phyloP scores from a whole-genome alignment of 768 basidiomycete species.

The Boletus subparvulus region DNA sequence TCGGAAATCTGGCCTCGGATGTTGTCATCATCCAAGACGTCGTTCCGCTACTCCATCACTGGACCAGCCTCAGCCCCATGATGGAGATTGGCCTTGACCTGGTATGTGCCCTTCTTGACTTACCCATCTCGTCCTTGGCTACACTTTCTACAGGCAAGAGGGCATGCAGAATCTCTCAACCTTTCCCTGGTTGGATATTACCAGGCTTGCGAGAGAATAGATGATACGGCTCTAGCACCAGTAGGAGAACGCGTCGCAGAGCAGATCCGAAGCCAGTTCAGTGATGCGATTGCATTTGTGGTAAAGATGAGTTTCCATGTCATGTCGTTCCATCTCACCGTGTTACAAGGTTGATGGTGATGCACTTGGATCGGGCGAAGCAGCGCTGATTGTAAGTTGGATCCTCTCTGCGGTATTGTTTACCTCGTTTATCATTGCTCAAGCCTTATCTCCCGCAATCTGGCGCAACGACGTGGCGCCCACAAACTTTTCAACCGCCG shows the following conservation, averaged over 20 bases:
- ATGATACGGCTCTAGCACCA: slow-evolving; percentile 59
- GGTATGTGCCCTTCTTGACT: slow-evolving; percentile 40
- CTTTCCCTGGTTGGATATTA: slow-evolving; percentile 70
- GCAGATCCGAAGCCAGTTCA: slow-evolving; percentile 53
- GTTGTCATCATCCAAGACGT: slow-evolving; percentile 58
- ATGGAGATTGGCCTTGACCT: slow-evolving; percentile 84
- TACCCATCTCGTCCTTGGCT: background rate
- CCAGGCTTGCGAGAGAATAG: slow-evolving; percentile 65
- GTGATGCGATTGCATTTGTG: slow-evolving; percentile 66
- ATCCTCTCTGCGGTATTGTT: background rate
- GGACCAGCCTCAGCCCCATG: slow-evolving; percentile 81
- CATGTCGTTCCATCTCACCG: slow-evolving; percentile 7
- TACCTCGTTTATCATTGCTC: slow-evolving; percentile 4
- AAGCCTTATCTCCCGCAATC: slow-evolving; percentile 53
- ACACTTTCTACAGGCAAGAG: slow-evolving; percentile 45
- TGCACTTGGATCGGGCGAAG: slow-evolving; percentile 49
- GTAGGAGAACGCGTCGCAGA: slow-evolving; percentile 64
- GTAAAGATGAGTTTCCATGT: slow-evolving; percentile 40
- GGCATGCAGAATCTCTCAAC: slow-evolving; percentile 54
- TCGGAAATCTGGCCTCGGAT: slow-evolving; percentile 48
- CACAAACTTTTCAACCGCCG: slow-evolving; percentile 34
- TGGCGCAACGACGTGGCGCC: slow-evolving; percentile 47
- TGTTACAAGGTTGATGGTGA: slow-evolving; percentile 57
- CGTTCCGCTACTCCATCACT: slow-evolving; percentile 79
- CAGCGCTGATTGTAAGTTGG: slow-evolving; percentile 57